These are phyloP conservation scores for Microthlaspi erraticum DNA, from an alignment of 345 rosid genomes.

Conservation along the genomic window DNA sequence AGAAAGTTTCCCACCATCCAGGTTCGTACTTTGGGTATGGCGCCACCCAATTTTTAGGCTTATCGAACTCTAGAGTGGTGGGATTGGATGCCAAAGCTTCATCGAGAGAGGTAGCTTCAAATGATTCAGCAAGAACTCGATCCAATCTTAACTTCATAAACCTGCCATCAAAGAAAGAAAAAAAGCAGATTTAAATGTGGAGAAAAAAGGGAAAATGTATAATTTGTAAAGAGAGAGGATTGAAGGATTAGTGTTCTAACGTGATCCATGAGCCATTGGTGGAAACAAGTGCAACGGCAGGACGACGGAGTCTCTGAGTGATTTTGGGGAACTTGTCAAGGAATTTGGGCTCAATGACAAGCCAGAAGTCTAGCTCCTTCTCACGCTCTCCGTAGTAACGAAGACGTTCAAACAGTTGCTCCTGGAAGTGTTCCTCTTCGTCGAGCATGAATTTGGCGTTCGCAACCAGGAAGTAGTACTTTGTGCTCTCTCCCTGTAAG, in stretches of 20 bases:
- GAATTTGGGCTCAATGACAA: conserved; percentile 91
- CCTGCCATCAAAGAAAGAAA: conserved; percentile 47
- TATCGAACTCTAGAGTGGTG: conserved; percentile 63
- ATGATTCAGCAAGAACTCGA: conserved; percentile 79
- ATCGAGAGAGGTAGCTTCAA: conserved; percentile 66
- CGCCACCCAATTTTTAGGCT: conserved; percentile 90
- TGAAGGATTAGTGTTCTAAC: conserved; percentile 47
- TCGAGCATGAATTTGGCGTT: conserved; percentile 97
- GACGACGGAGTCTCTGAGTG: conserved; percentile 78
- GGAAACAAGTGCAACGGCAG: conserved; percentile 96
- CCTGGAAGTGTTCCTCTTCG: conserved; percentile 96
- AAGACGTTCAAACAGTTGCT: conserved; percentile 78
- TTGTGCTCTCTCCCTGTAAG: conserved; percentile 49
- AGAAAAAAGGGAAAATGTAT: background rate
- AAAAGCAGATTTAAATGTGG: background rate
- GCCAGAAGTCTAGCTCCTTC: conserved; percentile 84
- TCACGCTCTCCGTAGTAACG: conserved; percentile 71
- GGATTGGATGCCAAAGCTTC: conserved; percentile 89
- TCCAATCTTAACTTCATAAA: conserved; percentile 97
- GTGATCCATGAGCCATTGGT: conserved; percentile 96
- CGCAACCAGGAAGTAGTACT: conserved; percentile 79
- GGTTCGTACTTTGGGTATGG: conserved; percentile 89
- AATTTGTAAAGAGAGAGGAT: background rate
- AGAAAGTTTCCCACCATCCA: conserved; percentile 95
- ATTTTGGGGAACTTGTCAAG: conserved; percentile 80